These are phyloP conservation scores for Metschnikowia arizonensis DNA, from an alignment of 805 yeast genomes.

Conservation along the genomic window DNA sequence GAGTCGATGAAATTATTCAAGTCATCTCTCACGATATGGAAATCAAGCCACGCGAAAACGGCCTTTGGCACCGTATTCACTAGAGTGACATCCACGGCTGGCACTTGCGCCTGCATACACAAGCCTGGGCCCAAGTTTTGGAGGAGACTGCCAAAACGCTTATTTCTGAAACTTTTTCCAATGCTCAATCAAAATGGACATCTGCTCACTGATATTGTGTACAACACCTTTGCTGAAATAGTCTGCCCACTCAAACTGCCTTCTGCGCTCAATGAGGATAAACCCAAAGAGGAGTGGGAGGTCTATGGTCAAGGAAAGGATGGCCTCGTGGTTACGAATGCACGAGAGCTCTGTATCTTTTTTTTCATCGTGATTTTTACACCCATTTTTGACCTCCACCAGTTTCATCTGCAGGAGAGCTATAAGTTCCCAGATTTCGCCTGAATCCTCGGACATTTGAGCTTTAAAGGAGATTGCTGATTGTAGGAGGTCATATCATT, in stretches of 20 bases:
- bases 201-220: constrained; percentile 49
- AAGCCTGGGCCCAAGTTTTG: constrained; percentile 18
- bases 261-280: constrained; percentile 56
- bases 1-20: constrained; percentile 26
- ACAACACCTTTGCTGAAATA: constrained; percentile 38
- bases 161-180: constrained; percentile 61
- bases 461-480: constrained; percentile 31
- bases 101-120: constrained; percentile 13
- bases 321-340: constrained; percentile 34
- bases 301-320: constrained; percentile 50
- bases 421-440: constrained; percentile 27
- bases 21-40: constrained; percentile 32
- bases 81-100: constrained; percentile 23
- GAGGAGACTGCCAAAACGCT: constrained; percentile 50
- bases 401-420: constrained; percentile 37
- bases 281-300: constrained; percentile 70
- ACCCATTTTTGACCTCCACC: constrained; percentile 30
- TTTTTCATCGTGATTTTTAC: constrained; percentile 18
- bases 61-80: constrained; percentile 9
- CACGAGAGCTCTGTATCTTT: constrained; percentile 1
- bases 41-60: constrained; percentile 33
- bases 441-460: constrained; percentile 21
- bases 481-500: constrained; percentile 31
- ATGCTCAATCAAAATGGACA: constrained; percentile 51
- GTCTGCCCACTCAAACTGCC: constrained; percentile 57